A percentile compares a stretch with the other conserved stretches of the same genome.
Conservation (phyloP, 2,329 filamentous ascomycete species). For the Ilyonectria sp. region DNA sequence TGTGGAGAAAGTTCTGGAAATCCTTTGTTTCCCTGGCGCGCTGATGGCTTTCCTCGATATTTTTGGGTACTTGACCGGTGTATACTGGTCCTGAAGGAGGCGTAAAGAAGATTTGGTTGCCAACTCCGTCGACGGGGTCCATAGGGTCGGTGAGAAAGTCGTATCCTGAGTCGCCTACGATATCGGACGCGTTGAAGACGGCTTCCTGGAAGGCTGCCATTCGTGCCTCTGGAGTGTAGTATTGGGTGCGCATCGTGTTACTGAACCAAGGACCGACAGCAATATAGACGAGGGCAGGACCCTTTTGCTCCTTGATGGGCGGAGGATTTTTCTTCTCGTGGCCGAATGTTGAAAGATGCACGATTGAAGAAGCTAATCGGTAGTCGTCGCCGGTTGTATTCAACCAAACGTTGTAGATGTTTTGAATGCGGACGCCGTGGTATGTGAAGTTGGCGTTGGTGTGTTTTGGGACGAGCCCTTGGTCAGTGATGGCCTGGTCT, state of each 20-base stretch:
- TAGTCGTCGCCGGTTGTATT: conserved; percentile 1
- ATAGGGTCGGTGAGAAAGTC: conserved; percentile 41
- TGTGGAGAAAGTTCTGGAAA: conserved; percentile 38
- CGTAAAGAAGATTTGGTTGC: conserved; percentile 48
- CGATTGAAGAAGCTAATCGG: conserved; percentile 23
- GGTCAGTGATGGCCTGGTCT: conserved; percentile 10
- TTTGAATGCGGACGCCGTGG: conserved; percentile 17
- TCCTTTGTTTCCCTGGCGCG: conserved; percentile 33
- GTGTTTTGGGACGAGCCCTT: too few relatives aligned
- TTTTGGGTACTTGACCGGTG: conserved; percentile 26
- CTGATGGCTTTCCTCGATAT: not conserved
- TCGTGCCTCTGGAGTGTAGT: not conserved
- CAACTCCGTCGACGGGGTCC: conserved; percentile 46
- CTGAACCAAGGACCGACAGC: conserved; percentile 48
- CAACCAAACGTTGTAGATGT: conserved; percentile 17
- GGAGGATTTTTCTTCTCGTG: conserved; percentile 33
- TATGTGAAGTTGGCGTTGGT: conserved; percentile 12
- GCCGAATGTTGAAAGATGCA: conserved; percentile 43
- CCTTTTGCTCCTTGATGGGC: conserved; percentile 39
- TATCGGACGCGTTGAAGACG: conserved; percentile 39
- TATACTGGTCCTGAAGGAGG: conserved; percentile 46
- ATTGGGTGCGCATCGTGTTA: conserved; percentile 4
- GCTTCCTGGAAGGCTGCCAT: conserved; percentile 32
- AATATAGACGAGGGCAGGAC: conserved; percentile 42
- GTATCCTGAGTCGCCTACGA: conserved; percentile 36